Conservation (phyloP, 106 monocot species). For the Apostasia ramifera region DNA sequence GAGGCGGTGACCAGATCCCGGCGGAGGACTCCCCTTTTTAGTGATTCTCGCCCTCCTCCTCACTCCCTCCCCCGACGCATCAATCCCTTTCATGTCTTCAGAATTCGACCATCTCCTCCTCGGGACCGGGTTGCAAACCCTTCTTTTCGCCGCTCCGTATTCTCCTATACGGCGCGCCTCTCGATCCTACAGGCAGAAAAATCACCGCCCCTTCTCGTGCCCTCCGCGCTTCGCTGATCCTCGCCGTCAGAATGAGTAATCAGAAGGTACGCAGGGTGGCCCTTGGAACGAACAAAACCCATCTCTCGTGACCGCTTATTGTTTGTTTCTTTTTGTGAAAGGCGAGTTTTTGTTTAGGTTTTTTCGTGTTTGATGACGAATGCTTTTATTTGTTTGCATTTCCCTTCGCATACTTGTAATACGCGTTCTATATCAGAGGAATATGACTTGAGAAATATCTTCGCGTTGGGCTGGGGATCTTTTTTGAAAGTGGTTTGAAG, state of each 20-base stretch:
- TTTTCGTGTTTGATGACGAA: background rate
- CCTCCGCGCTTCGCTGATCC: background rate
- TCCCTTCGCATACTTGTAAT: background rate
- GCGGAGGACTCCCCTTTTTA: background rate
- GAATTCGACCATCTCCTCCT: background rate
- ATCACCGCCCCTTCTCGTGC: background rate
- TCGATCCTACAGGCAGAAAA: background rate
- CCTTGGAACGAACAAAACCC: background rate
- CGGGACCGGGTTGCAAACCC: conserved; percentile 3
- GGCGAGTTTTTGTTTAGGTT: background rate
- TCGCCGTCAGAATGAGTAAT: conserved; percentile 7
- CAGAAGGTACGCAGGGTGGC: background rate
- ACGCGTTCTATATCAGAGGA: too few relatives aligned
- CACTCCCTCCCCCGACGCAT: background rate
- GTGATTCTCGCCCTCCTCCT: background rate
- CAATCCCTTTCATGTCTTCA: conserved; percentile 11
- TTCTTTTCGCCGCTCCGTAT: background rate
- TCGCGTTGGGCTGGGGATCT: too few relatives aligned
- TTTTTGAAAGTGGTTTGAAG: too few relatives aligned
- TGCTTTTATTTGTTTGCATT: background rate
- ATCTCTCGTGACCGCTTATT: background rate
- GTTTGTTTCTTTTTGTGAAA: background rate
- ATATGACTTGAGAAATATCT: too few relatives aligned
- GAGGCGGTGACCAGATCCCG: conserved; percentile 2
- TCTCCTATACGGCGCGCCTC: background rate